Conservation (phyloP, 306 rosid species). For the Fragaria vesca region DNA sequence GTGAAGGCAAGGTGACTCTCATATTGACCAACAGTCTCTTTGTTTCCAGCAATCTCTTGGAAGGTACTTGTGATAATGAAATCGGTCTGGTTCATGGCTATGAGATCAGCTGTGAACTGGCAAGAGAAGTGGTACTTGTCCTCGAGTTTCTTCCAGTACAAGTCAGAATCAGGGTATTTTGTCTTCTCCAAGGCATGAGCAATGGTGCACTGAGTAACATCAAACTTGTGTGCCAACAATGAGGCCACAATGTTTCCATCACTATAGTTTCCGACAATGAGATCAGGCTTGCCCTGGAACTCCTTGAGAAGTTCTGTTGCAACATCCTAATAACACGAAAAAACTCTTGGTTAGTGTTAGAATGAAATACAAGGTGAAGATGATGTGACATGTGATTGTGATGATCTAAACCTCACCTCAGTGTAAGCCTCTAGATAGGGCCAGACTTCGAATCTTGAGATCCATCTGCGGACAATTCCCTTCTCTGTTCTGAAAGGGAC, state of each 20-base stretch:
- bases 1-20: slow-evolving; percentile 98
- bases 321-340: slow-evolving; percentile 59
- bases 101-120: slow-evolving; percentile 98
- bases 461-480: slow-evolving; percentile 90
- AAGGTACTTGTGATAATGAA: slow-evolving; percentile 94
- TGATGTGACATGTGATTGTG: background rate
- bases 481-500: slow-evolving; percentile 84
- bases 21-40: slow-evolving; percentile 92
- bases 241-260: slow-evolving; percentile 98
- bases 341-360: background rate
- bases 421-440: slow-evolving; percentile 92
- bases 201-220: slow-evolving; percentile 98
- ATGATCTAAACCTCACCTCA: slow-evolving; percentile 46
- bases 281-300: slow-evolving; percentile 92
- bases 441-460: slow-evolving; percentile 99
- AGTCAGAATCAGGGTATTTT: slow-evolving; percentile 91
- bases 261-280: slow-evolving; percentile 94
- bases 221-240: slow-evolving; percentile 77
- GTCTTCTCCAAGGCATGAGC: slow-evolving; percentile 99
- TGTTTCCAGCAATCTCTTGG: slow-evolving; percentile 99
- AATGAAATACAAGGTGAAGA: background rate
- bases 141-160: slow-evolving; percentile 88
- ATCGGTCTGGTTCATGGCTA: slow-evolving; percentile 98
- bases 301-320: slow-evolving; percentile 78
- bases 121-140: slow-evolving; percentile 90